Conservation (phyloP, 805 yeast genomes). For the Monosporozyma solicola region DNA sequence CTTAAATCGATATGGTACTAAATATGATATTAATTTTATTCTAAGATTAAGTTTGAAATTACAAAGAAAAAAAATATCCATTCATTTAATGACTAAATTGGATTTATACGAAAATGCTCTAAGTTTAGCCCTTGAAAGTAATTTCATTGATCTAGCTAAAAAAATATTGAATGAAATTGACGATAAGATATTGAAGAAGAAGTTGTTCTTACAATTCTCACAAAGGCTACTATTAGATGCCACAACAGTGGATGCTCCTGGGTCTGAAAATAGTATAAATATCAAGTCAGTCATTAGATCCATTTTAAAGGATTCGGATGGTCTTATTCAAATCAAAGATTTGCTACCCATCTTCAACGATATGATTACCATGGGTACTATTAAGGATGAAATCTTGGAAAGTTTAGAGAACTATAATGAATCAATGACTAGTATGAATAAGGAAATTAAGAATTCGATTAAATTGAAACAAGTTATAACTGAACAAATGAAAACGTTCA, state of each 20-base stretch:
- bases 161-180: constrained; percentile 28
- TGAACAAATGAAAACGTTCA: constrained; percentile 44
- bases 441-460: constrained; percentile 70
- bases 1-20: constrained; percentile 34
- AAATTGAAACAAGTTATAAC: constrained; percentile 51
- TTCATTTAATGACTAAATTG: constrained; percentile 60
- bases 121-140: constrained; percentile 57
- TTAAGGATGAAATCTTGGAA: constrained; percentile 73
- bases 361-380: constrained; percentile 66
- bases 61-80: constrained; percentile 54
- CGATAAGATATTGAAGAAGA: constrained; percentile 48
- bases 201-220: constrained; percentile 61
- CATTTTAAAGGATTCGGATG: constrained; percentile 38
- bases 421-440: constrained; percentile 53
- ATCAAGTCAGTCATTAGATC: constrained; percentile 28
- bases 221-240: constrained; percentile 22
- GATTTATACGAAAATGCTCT: constrained; percentile 75
- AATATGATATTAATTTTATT: constrained; percentile 59
- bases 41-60: constrained; percentile 61
- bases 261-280: constrained; percentile 10
- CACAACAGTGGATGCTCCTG: constrained; percentile 2
- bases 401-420: constrained; percentile 69
- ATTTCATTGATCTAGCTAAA: constrained; percentile 26
- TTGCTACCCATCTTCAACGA: constrained; percentile 79
- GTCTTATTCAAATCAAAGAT: constrained; percentile 62